Conservation (phyloP, 202 grass and related monocot genomes). For the Setaria italica region DNA sequence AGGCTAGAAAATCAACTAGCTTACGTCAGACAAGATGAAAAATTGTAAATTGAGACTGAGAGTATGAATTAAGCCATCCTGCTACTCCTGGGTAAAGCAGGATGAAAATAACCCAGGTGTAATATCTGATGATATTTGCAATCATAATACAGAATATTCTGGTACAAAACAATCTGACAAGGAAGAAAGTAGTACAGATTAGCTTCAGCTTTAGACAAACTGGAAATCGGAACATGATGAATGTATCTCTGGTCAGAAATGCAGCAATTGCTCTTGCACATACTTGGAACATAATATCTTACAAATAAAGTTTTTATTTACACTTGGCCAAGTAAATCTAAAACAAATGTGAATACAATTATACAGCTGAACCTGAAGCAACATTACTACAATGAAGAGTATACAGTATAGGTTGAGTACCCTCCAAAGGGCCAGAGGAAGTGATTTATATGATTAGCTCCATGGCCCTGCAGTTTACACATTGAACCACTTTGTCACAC, state of each 20-base stretch:
- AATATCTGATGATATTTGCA: not conserved
- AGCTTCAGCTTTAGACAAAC: constrained; percentile 17
- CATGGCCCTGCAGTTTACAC: constrained; percentile 49
- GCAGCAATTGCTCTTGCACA: not conserved
- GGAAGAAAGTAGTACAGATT: constrained; percentile 2
- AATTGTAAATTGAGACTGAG: not conserved
- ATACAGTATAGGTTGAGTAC: constrained; percentile 26
- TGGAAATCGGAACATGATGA: constrained; percentile 1
- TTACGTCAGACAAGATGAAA: not conserved
- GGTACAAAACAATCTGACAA: constrained; percentile 8
- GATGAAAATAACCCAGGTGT: not conserved
- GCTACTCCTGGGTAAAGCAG: not conserved
- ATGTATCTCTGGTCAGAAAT: constrained; percentile 4
- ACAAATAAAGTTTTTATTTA: constrained; percentile 38
- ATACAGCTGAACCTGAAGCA: constrained; percentile 40
- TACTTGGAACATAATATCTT: constrained; percentile 29
- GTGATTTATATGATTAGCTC: constrained; percentile 34
- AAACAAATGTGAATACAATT: constrained; percentile 34
- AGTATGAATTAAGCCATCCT: not conserved
- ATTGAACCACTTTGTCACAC: not conserved
- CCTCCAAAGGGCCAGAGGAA: constrained; percentile 48
- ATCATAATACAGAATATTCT: not conserved
- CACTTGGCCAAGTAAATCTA: constrained; percentile 36
- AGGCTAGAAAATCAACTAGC: not conserved
- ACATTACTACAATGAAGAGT: constrained; percentile 31